These are phyloP conservation scores for Monosporascus sp. DNA, from an alignment of 2,329 filamentous ascomycete species.

Conservation along the genomic window DNA sequence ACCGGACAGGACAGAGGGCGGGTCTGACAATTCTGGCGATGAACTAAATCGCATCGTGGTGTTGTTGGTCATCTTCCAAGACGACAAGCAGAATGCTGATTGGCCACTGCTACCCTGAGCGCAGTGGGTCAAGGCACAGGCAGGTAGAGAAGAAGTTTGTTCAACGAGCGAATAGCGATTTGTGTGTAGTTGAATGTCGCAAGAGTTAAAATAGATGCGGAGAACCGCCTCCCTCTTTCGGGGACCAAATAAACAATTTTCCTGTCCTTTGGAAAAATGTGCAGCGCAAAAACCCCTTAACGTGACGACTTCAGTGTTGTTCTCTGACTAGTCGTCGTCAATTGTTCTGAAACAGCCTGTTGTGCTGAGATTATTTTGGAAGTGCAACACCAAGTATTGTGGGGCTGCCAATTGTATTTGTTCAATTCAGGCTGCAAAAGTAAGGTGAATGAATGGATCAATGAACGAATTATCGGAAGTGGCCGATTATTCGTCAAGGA, in stretches of 20 bases:
- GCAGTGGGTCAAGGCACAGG: neutral
- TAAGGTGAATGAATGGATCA: neutral
- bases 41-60: slow-evolving; percentile 21
- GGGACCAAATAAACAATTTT: too few relatives aligned
- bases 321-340: neutral
- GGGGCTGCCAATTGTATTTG: neutral
- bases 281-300: neutral
- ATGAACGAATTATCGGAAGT: neutral
- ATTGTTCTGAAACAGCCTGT: neutral
- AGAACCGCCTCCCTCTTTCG: too few relatives aligned
- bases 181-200: too few relatives aligned
- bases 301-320: neutral
- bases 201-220: too few relatives aligned
- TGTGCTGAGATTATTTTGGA: neutral
- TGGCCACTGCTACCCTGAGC: neutral
- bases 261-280: too few relatives aligned
- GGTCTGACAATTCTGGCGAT: slow-evolving; percentile 28
- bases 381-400: neutral
- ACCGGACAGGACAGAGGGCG: slow-evolving; percentile 26
- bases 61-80: neutral
- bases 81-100: neutral
- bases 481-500: neutral
- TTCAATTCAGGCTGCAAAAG: neutral
- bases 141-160: neutral
- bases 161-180: neutral